Evolutionary conservation across 1,139 yeast species (phyloP), one percentile per base, ranked within the genome.

Genomic region (Magnusiomyces suaveolens): DNA sequence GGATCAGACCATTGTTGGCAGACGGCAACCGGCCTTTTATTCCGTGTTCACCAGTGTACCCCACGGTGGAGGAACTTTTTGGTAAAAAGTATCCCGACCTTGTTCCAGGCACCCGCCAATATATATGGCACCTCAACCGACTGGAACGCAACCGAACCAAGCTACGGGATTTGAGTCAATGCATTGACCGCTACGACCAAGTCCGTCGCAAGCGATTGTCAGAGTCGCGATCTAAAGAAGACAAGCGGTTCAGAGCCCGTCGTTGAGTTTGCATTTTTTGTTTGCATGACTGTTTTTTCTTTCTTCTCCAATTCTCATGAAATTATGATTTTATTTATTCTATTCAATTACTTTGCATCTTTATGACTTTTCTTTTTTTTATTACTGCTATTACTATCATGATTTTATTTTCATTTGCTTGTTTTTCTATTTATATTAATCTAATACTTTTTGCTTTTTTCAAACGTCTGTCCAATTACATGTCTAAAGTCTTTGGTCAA

Each of bases 21-120:
- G 67, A 64, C 55, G 64, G 65, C 26, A 63, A 62, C n/a, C 55
- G 56, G 39, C 66, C 67, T 6, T 64, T 60, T 47, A 59, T 64
- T 32, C 65, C 65, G 24, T 56, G 60, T 46, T 53, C 55, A 2
- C 66, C 66, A 1, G 52, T 48, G 8, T 63, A 61, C 38, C 60
- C 59, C 14, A 51, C 56, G 25, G 58, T 64, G 43, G 60, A 62
- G 43, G 62, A 61, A 41, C 53, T 64, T 52, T 58, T 64, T 41
- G 53, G 50, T 10, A 60, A 58, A 46, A 51, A 56, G 51, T 64
- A 64, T 53, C 65, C 64, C 1, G 58, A 55, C 14, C 53, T 64
- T 23, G 33, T 43, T 26, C 56, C 51, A 23, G 62, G 61, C 16
- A 52, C 58, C 23, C 54, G 51, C 24, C 60, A 55, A 26, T 61